Base-by-base conservation (phyloP, 2,329 filamentous ascomycete species). In the Coleophoma cylindrospora region DNA sequence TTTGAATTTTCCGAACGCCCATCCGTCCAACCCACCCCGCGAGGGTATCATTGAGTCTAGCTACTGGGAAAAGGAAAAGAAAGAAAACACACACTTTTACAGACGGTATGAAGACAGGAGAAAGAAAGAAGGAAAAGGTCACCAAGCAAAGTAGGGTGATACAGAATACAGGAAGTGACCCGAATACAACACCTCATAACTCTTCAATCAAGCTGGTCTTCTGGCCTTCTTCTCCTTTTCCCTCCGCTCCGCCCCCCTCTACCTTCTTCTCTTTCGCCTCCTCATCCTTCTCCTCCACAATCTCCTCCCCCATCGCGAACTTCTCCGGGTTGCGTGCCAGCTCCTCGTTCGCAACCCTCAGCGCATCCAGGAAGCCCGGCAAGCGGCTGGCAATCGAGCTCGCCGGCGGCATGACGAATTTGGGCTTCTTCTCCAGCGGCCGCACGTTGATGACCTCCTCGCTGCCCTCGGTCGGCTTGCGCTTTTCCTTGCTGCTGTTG, bases 331-430 rank as follows among this genome's bases (percentile, higher is more conserved):
- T 14, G 12, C 14, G 21, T n/a, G 21, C n/a, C 13, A 51, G 41
- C 22, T 51, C 47, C n/a, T 34, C 40, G 36, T 51, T 51, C 32
- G 50, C 50, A 50, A 47, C 47, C 19, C 50, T 40, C 15, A 51
- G 40, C 19, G 44, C 17, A 14, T 34, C 47, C 22, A 51, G 44
- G 40, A 51, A 51, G 3, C 43, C 47, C 13, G 50, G 50, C 8
- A 51, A 34, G n/a, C 41, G 21, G 38, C 34, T 49, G 22, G 40
- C 43, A 21, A 51, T 22, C 4, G 45, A 34, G 17, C 37, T 47
- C 34, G 48, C 36, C 41, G 19, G 11, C 15, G 19, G n/a, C 11
- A 44, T 14, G 22, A 44, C 21, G 37, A 50, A 50, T 1, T 48
- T 50, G 37, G 49, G 49, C 34, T 50, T 50, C 10, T 46, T 38